Conservation (phyloP, 768 basidiomycete genomes). For the Leccinum longicurvipes region DNA sequence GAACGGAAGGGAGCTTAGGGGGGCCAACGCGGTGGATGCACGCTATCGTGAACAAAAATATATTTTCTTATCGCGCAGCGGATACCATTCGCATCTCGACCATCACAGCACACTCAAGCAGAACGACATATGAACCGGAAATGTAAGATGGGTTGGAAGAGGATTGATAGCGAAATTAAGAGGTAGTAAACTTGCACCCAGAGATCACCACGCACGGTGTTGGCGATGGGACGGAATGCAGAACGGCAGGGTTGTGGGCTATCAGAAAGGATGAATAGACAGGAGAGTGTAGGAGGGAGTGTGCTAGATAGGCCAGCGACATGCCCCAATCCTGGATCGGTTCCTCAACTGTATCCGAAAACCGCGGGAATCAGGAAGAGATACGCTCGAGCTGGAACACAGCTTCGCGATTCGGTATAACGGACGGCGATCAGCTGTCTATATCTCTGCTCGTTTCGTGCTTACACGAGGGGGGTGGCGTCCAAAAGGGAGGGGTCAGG, state of each 20-base stretch:
- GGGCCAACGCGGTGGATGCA: not conserved
- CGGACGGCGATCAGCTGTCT: conserved; percentile 31
- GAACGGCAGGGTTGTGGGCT: conserved; percentile 4
- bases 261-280: not conserved
- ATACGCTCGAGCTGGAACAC: not conserved
- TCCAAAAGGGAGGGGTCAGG: conserved; percentile 3
- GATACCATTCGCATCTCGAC: not conserved
- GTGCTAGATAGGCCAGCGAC: not conserved
- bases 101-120: no score
- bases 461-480: conserved; percentile 22
- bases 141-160: not conserved
- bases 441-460: conserved; percentile 12
- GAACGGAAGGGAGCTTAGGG: not conserved
- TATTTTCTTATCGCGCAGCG: not conserved
- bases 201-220: not conserved
- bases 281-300: not conserved
- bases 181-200: not conserved
- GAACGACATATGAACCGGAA: conserved; percentile 16
- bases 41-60: not conserved
- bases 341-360: conserved; percentile 11
- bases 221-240: not conserved
- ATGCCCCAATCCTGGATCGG: not conserved
- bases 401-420: conserved; percentile 2
- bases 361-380: conserved; percentile 8
- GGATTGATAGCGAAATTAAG: conserved; percentile 1